Base-by-base conservation (phyloP, 257 asterid species). In the Solanum tarijense region DNA sequence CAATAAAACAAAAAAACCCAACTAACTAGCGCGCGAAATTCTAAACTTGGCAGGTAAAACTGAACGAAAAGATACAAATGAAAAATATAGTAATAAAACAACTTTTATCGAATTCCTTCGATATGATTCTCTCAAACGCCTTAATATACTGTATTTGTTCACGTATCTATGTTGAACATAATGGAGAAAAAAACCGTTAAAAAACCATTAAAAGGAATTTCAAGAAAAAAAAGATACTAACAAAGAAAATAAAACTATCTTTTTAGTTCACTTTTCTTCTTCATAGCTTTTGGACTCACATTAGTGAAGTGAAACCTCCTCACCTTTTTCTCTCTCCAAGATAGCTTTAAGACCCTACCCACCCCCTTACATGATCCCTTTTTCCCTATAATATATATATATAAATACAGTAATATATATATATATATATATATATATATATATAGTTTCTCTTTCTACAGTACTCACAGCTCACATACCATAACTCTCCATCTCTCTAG, bases 381-480 rank as follows among this genome's bases (percentile, higher is more conserved):
- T 55, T 20, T 55, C 25, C 65, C 65, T 21, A 55, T 18, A 55
- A 55, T 14, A 71, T 20, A 25, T 52, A 36, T 38, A 23, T 23
- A 25, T 76, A 76, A n/a, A 25, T 39, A n/a, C 16, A 12, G 4
- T 55, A 18, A 41, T 78, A 6, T 39, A 6, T 39, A 21, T 20
- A 23, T 75, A 36, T 76, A 3, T 38, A 6, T 39, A n/a, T 76
- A 2, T 20, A 6, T 20, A 12, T 76, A 43, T 43, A 39, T 38
- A 78, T 23, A 76, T 76, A n/a, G 12, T 78, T 81, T 46, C 68
- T 46, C 41, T 81, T 48, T 81, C 69, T 81, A 81, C 60, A 81
- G 85, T 81, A 8, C 10, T 81, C 85, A 81, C 85, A 81, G 85
- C 85, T 81, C 85, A 81, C 85, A 81, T 27, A 81, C 68, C 68